Evolutionary conservation across 2,329 filamentous ascomycete genomes (phyloP), one percentile per base, ranked within the genome.

Genomic region (Calonectria hawksworthii): DNA sequence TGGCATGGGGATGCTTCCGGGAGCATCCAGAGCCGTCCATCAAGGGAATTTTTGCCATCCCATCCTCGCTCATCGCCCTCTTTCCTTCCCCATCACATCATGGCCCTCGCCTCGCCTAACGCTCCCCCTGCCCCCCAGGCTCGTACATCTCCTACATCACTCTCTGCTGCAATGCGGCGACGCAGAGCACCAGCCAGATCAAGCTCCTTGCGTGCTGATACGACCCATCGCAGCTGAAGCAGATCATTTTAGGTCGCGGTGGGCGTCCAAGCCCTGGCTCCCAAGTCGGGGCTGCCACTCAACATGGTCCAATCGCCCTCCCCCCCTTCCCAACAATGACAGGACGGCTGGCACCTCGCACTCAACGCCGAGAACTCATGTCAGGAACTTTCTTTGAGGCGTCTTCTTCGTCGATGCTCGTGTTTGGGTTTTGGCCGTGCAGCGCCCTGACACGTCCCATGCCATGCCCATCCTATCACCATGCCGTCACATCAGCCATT

Each of bases 291-390:
- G 41, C 52, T 61, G n/a, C 61, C 51, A 51, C 72, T 67, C 72
- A 71, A 71, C 72, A 71, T 67, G 68, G 72, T 23, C 72, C 61
- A 74, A 71, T 54, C 51, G 63, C 61, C 70, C 44, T 59, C 59
- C 61, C 72, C 72, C 14, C 51, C 51, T 16, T 54, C 51, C 7
- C 68, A 74, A 74, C 72, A 66, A 54, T 54, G 64, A 34, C 56
- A 61, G 30, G 56, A 61, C 32, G n/a, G 44, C 44, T 47, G 56
- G 26, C 51, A 54, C 51, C 51, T 54, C 23, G 16, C 56, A 21
- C 36, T 47, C 61, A 64, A 44, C 61, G 61, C 61, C 61, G 61
- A 64, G 61, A 64, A 64, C 38, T 64, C 36, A 64, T 64, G 61
- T 64, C 61, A 64, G 61, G 61, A 64, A 64, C 61, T 64, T 64